Evolutionary conservation across 2,329 filamentous ascomycete species (phyloP), one percentile per base, ranked within the genome.

Genomic region (Colletotrichum musicola): DNA sequence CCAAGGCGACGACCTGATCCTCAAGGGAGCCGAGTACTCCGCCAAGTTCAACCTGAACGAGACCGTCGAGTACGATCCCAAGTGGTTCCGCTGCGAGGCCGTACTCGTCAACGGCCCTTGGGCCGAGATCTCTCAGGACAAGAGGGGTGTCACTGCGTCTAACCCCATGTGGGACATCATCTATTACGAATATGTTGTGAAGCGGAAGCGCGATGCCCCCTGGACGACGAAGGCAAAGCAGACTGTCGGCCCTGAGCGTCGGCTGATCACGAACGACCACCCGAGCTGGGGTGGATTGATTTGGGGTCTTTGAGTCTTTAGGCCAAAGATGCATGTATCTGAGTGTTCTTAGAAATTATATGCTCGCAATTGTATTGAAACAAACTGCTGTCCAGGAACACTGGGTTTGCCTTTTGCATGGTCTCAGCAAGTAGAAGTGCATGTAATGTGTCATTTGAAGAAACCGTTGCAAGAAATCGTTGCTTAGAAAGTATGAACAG

Each of bases 101-200:
- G 73, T 81, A 1, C 71, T 82, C 16, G 76, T 82, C 4, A 77
- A 78, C 61, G 80, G 79, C 0, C 80, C 80, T 7, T 82, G 81
- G 79, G 62, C 67, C 4, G 70, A 40, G 6, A 74, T 75, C 13
- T 78, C 78, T 0, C 72, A 75, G 6, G 72, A 75, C 6, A 76
- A 65, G 44, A 73, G 73, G 9, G 75, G 75, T 3, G 64, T 74
- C n/a, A 64, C 61, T 16, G 58, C 62, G 4, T 49, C 59, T 0
- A 58, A 66, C 22, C 68, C 68, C 22, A 66, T 71, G 46, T 66
- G 68, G 69, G 59, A 79, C 53, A 72, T 78, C 4, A 20, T 77
- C 0, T 79, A 78, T 42, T 79, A 79, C 55, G 74, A 79, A 59
- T 80, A 77, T 40, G 76, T 72, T 6, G 69, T 76, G 1, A 77